These are phyloP conservation scores for Lasiodiplodia theobromae DNA, from an alignment of 2,329 filamentous ascomycete species.

Conservation along the genomic window DNA sequence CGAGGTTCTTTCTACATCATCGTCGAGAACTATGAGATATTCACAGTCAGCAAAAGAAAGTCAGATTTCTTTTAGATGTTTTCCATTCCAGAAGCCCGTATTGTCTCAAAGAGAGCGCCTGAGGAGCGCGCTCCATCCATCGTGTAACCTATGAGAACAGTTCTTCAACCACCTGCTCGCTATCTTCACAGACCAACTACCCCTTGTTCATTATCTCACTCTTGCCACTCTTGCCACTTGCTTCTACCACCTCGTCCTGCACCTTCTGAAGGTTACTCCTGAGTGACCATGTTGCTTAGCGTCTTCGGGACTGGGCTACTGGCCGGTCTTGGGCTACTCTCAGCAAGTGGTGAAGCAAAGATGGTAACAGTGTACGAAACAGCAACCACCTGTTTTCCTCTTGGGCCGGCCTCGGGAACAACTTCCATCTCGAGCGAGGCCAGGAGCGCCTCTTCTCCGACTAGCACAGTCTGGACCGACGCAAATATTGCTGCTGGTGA, in stretches of 20 bases:
- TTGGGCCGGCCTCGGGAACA: neutral
- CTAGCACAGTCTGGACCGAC: slow-evolving; percentile 4
- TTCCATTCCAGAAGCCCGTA: slow-evolving; percentile 7
- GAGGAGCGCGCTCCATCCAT: neutral
- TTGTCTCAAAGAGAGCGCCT: neutral
- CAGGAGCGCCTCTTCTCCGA: slow-evolving; percentile 2
- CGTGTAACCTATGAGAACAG: neutral
- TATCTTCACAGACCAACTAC: neutral
- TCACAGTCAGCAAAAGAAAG: neutral
- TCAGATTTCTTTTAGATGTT: slow-evolving; percentile 2
- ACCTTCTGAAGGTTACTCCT: neutral
- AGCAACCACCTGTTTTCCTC: neutral
- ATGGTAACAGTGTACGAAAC: slow-evolving; percentile 17
- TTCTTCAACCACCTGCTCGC: neutral
- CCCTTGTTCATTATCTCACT: neutral
- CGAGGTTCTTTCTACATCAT: neutral
- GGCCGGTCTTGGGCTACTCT: neutral
- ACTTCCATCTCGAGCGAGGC: neutral
- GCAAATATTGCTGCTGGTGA: slow-evolving; percentile 13
- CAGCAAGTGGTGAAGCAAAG: neutral
- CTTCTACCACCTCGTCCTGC: neutral
- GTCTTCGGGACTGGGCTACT: neutral
- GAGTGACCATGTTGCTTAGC: neutral
- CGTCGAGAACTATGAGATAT: neutral
- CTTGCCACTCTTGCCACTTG: neutral